Evolutionary conservation across 2,329 filamentous ascomycete species (phyloP).

Genomic region (Aspergillus novoparasiticus): DNA sequence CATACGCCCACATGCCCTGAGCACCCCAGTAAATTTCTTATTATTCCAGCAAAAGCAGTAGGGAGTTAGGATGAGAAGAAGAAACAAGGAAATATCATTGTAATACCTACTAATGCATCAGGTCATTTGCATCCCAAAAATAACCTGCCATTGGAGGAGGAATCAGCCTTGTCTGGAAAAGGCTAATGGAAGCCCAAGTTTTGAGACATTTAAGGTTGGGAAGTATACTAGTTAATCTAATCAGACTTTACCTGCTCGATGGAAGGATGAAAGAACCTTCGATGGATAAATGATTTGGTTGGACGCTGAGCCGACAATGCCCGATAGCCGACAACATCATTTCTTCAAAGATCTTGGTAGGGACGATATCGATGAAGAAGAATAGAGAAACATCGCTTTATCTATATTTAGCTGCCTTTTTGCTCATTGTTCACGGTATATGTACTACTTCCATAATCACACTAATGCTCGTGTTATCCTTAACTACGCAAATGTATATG

Average conservation of each 20-base stretch:
- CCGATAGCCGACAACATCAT: neutral
- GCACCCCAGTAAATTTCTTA: neutral
- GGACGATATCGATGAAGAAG: neutral
- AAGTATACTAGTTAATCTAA: conserved; percentile 15
- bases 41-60: neutral
- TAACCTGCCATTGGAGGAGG: conserved; percentile 14
- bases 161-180: conserved; percentile 11
- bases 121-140: conserved; percentile 13
- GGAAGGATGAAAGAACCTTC: conserved; percentile 22
- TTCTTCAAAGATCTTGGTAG: neutral
- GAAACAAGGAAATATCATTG: conserved; percentile 7
- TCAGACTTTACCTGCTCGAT: conserved; percentile 12
- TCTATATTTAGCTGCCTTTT: neutral
- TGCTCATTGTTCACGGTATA: neutral
- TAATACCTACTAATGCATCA: conserved; percentile 5
- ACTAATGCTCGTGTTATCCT: neutral
- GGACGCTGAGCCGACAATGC: neutral
- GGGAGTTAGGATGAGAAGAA: neutral
- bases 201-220: conserved; percentile 16
- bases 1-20: neutral
- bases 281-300: conserved; percentile 9
- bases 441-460: neutral
- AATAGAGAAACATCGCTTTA: neutral
- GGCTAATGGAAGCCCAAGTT: conserved; percentile 11
- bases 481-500: neutral